Base-by-base conservation (phyloP, 1,139 yeast genomes). In the Pichia sp. region DNA sequence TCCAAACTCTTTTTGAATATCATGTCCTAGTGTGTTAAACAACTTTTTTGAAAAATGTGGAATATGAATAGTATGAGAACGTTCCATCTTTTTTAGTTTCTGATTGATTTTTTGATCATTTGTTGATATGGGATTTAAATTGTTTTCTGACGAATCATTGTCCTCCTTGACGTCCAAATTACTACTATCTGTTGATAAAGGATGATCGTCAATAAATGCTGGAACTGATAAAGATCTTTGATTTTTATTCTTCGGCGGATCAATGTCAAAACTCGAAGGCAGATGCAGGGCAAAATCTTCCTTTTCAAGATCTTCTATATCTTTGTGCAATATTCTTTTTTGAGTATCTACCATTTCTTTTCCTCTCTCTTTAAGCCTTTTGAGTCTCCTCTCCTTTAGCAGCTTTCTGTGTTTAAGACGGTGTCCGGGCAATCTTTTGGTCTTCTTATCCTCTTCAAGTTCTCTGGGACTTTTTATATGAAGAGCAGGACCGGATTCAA, bases 381-480 rank as follows among this genome's bases (percentile, higher is more conserved):
- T 59, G 11, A 57, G 53, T 42, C 59, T 60, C 43, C 56, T 53
- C 43, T 55, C 59, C 23, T 50, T 61, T 29, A 60, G 51, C 15
- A 59, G 44, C 41, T 49, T 59, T 47, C 61, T 57, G 29, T 61
- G 61, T 31, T 56, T 59, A 13, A 49, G 55, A 48, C 58, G 60
- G 49, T 62, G 64, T 8, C 64, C 64, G 8, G 66, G 66, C 8
- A 63, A 47, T 26, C 36, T 50, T 31, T 55, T 57, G 10, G 26
- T n/a, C 8, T 47, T 45, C 31, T 32, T 31, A 10, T 81, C 80
- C 69, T 90, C 73, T 63, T 86, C 95, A 68, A 90, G 72, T 63
- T 86, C 95, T 42, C 83, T 80, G 1, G 97, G 97, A 1, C 95
- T 85, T 61, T 81, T 80, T 54, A 90, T 87, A 11, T 87, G 82